Conservation (phyloP, 2,329 filamentous ascomycete genomes). For the Pseudogymnoascus sp. region DNA sequence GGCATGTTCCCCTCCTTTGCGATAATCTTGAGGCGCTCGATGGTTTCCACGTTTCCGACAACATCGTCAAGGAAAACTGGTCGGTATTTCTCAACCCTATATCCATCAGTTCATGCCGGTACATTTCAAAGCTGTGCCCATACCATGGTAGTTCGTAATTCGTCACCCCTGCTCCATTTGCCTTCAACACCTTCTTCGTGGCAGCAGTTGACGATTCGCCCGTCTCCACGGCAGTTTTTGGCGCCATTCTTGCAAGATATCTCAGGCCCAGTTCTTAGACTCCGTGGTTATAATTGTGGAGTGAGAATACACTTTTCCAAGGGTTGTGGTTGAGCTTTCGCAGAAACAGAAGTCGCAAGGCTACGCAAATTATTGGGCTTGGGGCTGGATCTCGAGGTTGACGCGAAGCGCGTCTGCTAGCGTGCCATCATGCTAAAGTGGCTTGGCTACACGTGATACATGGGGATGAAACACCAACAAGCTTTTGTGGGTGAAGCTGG, state of each 20-base stretch:
- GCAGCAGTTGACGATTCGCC: slow-evolving; percentile 55
- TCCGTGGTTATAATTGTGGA: background rate
- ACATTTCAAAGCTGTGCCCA: slow-evolving; percentile 7
- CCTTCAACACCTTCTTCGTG: slow-evolving; percentile 47
- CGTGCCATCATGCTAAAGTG: slow-evolving; percentile 8
- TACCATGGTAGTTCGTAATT: slow-evolving; percentile 78
- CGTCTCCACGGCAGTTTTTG: slow-evolving; percentile 28
- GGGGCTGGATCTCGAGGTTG: slow-evolving; percentile 6
- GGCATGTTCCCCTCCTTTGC: slow-evolving; percentile 99
- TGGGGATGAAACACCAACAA: background rate
- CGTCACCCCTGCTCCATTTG: slow-evolving; percentile 42
- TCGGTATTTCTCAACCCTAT: slow-evolving; percentile 96
- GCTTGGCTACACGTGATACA: background rate
- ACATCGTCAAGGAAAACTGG: slow-evolving; percentile 93
- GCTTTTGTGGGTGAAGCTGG: background rate
- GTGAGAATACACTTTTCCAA: background rate
- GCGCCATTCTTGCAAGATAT: slow-evolving; percentile 7
- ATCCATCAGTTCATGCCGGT: slow-evolving; percentile 19
- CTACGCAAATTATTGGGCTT: slow-evolving; percentile 2
- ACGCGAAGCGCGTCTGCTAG: slow-evolving; percentile 11
- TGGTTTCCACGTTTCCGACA: slow-evolving; percentile 95
- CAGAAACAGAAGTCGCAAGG: background rate
- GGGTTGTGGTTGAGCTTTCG: slow-evolving; percentile 7
- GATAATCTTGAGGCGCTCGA: slow-evolving; percentile 96
- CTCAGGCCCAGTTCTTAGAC: background rate